phyloP scores from a whole-genome alignment of 176 grass and related monocot species.

The Melocanna baccifera region DNA sequence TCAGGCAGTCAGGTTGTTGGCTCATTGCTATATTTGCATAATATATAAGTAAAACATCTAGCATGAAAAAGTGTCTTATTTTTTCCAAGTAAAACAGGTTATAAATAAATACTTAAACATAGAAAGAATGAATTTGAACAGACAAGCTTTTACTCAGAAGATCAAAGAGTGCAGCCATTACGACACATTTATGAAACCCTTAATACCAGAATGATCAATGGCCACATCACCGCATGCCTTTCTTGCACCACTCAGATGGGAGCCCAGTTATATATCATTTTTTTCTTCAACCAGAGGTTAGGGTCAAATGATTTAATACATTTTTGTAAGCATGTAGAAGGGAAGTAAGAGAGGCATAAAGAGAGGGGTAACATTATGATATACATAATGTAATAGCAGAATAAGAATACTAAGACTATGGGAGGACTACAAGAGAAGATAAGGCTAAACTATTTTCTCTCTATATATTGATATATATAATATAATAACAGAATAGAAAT shows the following conservation, averaged over 20 bases:
- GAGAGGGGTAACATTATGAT: too few species aligned
- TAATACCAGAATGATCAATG: not conserved
- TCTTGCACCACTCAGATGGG: not conserved
- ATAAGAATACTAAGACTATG: too few species aligned
- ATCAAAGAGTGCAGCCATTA: not conserved
- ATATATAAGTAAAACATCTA: not conserved
- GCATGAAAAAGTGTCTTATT: not conserved
- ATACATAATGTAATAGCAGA: too few species aligned
- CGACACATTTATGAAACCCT: not conserved
- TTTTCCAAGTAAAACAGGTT: not conserved
- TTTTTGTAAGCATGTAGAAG: too few species aligned
- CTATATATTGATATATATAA: too few species aligned
- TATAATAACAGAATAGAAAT: too few species aligned
- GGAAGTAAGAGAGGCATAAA: too few species aligned
- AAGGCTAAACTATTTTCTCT: too few species aligned
- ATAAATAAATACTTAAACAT: not conserved
- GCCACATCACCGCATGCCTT: not conserved
- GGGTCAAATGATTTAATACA: not conserved
- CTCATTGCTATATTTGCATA: not conserved
- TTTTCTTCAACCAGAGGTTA: not conserved
- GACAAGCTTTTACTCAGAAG: not conserved
- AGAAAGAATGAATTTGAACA: constrained; percentile 5
- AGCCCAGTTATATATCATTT: not conserved
- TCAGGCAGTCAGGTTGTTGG: not conserved
- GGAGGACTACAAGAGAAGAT: too few species aligned